Base-by-base conservation (phyloP, 306 rosid species). In the Rubus idaeus region DNA sequence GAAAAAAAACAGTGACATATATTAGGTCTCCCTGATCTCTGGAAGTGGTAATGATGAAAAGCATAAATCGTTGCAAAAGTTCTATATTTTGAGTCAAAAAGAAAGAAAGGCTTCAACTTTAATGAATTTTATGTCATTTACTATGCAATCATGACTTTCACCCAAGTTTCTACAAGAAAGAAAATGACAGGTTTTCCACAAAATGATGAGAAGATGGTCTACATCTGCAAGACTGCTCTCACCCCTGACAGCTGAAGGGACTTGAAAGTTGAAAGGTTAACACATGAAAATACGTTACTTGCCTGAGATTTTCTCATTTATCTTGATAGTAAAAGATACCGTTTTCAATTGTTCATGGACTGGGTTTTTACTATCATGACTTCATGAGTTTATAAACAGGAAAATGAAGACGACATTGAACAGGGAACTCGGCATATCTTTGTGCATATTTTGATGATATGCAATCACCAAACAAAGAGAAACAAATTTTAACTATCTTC, bases 1-100 rank as follows among this genome's bases (percentile, higher is more conserved):
- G 66, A 68, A 81, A 79, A 65, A 71, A 61, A n/a, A n/a, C n/a
- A n/a, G n/a, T n/a, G n/a, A 76, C 44, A 55, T 56, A 35, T 74
- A 58, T 73, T 76, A 71, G 37, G 68, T 44, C 78, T 11, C 11
- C 16, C 9, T 13, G 39, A 64, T 83, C 78, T 39, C 40, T 13
- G 58, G 60, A 50, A 8, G 45, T 51, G 65, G 42, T 21, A 41
- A 41, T 13, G 42, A 35, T 63, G 51, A 60, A 55, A 68, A 30
- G 46, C 68, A 40, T 20, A 45, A 40, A 40, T 58, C 51, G 4
- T 12, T 21, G 41, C 11, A 56, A 8, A 23, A 4, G 21, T 72
- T 73, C 73, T 16, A 53, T 8, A 37, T 4, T 51, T 47, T 16
- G 58, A 20, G 23, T 21, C 45, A 9, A 70, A 47, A 14, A n/a